These are phyloP conservation scores for Pythium phragmitis DNA, from an alignment of 352 stramenopile genomes.

Conservation along the genomic window DNA sequence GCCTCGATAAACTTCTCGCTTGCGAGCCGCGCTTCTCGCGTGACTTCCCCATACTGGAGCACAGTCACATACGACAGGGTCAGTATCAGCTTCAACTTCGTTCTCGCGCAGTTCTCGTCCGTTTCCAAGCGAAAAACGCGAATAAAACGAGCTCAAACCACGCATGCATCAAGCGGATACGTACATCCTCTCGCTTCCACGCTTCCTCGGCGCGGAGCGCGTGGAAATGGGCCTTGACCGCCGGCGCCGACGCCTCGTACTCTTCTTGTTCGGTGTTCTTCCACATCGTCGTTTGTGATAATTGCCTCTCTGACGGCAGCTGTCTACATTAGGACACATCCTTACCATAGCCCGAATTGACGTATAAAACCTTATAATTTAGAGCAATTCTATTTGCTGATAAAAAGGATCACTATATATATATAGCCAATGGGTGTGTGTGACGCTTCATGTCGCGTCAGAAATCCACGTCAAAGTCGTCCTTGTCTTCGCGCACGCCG, in stretches of 20 bases:
- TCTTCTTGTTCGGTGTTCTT: constrained; percentile 66
- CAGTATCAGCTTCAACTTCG: constrained; percentile 10
- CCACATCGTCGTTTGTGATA: constrained; percentile 34
- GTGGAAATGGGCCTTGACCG: constrained; percentile 83
- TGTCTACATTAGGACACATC: constrained; percentile 3
- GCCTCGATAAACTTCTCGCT: constrained; percentile 71
- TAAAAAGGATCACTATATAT: not conserved
- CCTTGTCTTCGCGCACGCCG: constrained; percentile 30
- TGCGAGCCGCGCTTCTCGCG: constrained; percentile 69
- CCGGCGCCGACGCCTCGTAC: constrained; percentile 66
- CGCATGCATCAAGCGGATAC: constrained; percentile 3
- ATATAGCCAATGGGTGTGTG: constrained; percentile 10
- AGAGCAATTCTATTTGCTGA: not conserved
- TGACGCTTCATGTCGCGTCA: constrained; percentile 22
- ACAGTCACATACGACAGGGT: not conserved
- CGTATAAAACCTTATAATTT: constrained; percentile 3
- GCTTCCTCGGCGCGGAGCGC: constrained; percentile 66
- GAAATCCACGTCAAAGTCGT: constrained; percentile 70
- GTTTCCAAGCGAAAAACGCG: not conserved
- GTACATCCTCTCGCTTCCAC: constrained; percentile 54
- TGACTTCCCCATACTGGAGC: constrained; percentile 43
- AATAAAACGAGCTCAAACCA: not conserved
- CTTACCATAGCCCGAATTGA: not conserved
- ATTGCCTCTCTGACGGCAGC: not conserved
- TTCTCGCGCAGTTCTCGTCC: not conserved